phyloP scores from a whole-genome alignment of 257 asterid species.

The Mitragyna speciosa region DNA sequence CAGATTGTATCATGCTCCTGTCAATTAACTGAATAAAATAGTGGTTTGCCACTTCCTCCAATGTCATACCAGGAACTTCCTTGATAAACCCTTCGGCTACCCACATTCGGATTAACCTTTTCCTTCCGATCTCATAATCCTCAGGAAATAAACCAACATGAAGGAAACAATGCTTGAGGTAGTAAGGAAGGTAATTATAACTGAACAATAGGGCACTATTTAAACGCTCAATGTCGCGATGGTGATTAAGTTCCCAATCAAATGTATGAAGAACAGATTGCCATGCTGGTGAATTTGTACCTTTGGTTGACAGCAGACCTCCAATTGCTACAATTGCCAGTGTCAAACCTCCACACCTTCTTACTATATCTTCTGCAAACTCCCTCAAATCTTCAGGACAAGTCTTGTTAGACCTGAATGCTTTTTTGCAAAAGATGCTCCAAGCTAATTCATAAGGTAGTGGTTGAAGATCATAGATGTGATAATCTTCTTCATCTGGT shows the following conservation, averaged over 20 bases:
- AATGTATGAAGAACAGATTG: constrained; percentile 16
- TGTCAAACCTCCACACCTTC: no score
- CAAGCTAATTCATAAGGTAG: constrained; percentile 10
- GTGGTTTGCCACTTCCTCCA: constrained; percentile 22
- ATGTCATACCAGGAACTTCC: constrained; percentile 10
- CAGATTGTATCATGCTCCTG: constrained; percentile 22
- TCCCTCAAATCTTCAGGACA: constrained; percentile 10
- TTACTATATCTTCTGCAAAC: constrained; percentile 8
- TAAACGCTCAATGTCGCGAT: constrained; percentile 10
- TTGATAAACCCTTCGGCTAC: constrained; percentile 21
- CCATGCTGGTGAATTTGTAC: constrained; percentile 13
- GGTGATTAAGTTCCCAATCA: constrained; percentile 18
- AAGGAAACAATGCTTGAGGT: constrained; percentile 21
- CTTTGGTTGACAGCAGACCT: constrained; percentile 7
- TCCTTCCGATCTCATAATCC: constrained; percentile 15
- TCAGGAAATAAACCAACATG: constrained; percentile 22
- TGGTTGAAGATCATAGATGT: constrained; percentile 15
- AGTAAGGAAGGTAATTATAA: constrained; percentile 16
- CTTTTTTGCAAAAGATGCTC: constrained; percentile 1
- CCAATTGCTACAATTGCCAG: constrained; percentile 19
- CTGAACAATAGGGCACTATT: constrained; percentile 13
- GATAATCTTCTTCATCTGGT: constrained; percentile 5
- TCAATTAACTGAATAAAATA: constrained; percentile 18
- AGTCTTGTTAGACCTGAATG: constrained; percentile 6
- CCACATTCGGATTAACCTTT: constrained; percentile 18